Base-by-base conservation (phyloP, 2,329 filamentous ascomycete genomes). In the Ophiostoma himal-ulmi region DNA sequence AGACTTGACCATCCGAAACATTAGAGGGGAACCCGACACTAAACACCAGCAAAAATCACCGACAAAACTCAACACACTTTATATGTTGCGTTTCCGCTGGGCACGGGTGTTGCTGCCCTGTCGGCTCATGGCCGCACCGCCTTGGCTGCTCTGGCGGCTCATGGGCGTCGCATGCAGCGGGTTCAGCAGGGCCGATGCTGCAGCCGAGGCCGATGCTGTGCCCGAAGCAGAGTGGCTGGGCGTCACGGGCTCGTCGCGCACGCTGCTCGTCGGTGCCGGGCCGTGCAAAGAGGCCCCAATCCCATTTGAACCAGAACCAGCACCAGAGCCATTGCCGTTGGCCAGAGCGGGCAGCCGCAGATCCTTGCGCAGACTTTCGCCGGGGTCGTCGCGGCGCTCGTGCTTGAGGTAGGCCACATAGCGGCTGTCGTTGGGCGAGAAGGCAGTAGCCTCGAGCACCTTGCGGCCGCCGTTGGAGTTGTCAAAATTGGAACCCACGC, bases 401-500 rank as follows among this genome's bases (percentile, higher is more conserved):
- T 80, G 75, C 76, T 83, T 76, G 73, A 82, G 75, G 77, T 83
- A 84, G 14, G 84, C 83, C 4, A 84, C 81, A 70, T 82, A 86
- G 36, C 80, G 81, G 54, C 80, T 82, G 71, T 83, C 79, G 57
- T 80, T 78, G 60, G 84, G 82, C 1, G 83, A 82, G 10, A 79
- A 78, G 3, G 85, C 82, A 34, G 86, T 84, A 39, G 83, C 82
- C 75, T 88, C 83, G n/a, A 88, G 81, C 10, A 88, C 78, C 73
- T 81, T 83, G 69, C 85, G 84, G 70, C 85, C 81, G 37, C 85
- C 85, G 71, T 83, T 83, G 60, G 82, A 80, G 5, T 81, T 79
- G 71, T 86, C 83, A n/a, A 88, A 81, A 70, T 86, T 86, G 41
- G 85, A 81, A 2, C 86, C 86, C 1, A 81, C 79, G 72, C 84